phyloP scores from a whole-genome alignment of 306 rosid genomes.

The Cucurbita maxima region DNA sequence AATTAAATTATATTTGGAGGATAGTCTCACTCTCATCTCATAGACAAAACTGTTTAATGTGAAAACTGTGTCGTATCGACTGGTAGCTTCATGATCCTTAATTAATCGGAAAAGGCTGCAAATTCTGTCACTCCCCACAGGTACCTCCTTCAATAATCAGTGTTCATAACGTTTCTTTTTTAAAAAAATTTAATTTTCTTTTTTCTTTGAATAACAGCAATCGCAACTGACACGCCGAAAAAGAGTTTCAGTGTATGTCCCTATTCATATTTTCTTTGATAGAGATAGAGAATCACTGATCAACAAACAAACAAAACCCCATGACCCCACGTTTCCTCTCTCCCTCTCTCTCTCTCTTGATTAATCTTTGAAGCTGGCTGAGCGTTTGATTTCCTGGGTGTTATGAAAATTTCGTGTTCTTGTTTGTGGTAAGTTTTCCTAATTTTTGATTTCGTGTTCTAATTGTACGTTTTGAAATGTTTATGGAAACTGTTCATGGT shows the following conservation, averaged over 20 bases:
- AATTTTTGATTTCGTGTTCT: not conserved
- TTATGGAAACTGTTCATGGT: not conserved
- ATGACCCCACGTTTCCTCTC: not conserved
- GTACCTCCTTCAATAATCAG: not conserved
- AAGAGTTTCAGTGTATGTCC: not conserved
- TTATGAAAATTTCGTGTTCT: not conserved
- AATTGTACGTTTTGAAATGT: not conserved
- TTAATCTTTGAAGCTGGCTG: not conserved
- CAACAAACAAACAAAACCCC: not conserved
- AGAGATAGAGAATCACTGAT: not conserved
- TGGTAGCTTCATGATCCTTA: not conserved
- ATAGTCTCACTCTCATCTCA: not conserved
- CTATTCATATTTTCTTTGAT: not conserved
- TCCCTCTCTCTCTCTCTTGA: not conserved
- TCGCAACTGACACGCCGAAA: constrained; percentile 3
- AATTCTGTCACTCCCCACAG: not conserved
- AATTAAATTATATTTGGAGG: no score
- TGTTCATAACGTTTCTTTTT: not conserved
- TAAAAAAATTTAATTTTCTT: not conserved
- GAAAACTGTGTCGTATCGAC: no score
- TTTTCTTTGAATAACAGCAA: not conserved
- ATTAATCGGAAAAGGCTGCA: not conserved
- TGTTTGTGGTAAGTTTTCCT: not conserved
- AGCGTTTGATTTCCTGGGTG: not conserved
- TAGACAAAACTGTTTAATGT: not conserved